These are phyloP conservation scores for Viola odorata DNA, from an alignment of 345 rosid genomes.

Conservation along the genomic window DNA sequence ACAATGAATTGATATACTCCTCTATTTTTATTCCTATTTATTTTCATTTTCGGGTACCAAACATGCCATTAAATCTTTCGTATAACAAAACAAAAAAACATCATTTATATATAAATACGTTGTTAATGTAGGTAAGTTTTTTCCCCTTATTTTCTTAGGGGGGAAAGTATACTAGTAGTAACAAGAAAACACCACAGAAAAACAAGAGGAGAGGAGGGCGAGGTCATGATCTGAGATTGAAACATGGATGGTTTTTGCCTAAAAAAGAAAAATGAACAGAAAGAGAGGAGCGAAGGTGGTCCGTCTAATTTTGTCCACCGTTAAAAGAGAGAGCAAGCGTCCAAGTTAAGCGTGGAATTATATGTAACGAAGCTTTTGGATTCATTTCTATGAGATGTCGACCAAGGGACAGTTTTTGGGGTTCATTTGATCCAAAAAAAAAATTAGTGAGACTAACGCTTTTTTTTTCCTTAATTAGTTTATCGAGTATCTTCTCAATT, in stretches of 20 bases:
- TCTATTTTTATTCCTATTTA: too few species aligned
- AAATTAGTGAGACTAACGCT: too few species aligned
- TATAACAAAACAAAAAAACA: too few species aligned
- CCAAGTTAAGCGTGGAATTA: constrained; percentile 8
- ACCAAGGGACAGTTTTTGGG: neutral
- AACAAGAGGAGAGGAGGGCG: constrained; percentile 5
- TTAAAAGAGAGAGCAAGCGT: constrained; percentile 7
- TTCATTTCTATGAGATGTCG: neutral
- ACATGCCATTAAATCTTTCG: too few species aligned
- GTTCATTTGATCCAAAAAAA: neutral
- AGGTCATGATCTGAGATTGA: constrained; percentile 9
- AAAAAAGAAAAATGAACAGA: neutral
- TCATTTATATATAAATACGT: neutral
- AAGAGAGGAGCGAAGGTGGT: neutral
- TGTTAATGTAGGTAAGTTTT: neutral
- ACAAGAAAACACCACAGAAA: constrained; percentile 1
- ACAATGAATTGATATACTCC: too few species aligned
- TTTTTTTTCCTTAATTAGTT: too few species aligned
- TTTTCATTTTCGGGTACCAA: too few species aligned
- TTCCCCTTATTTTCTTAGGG: neutral
- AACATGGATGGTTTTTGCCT: neutral
- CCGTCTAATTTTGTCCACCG: constrained; percentile 20
- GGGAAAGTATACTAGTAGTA: constrained; percentile 2
- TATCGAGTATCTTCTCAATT: too few species aligned
- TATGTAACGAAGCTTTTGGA: neutral